Conservation (phyloP, 345 rosid genomes). For the Lepidium didymum region DNA sequence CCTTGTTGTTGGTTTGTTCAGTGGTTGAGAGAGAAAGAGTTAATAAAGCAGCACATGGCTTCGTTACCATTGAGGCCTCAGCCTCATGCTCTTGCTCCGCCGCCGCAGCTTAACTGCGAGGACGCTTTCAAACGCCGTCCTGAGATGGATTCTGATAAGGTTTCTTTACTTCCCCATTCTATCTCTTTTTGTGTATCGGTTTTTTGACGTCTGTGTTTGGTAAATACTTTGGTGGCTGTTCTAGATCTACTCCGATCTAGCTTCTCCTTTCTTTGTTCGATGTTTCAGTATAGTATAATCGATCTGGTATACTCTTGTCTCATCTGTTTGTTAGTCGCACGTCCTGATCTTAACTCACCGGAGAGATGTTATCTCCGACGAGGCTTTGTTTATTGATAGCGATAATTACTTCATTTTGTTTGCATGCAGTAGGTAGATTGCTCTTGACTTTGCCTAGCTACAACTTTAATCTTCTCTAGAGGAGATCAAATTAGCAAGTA, state of each 20-base stretch:
- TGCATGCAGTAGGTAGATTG: slow-evolving; percentile 15
- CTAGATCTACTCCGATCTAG: slow-evolving; percentile 30
- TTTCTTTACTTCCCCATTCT: neutral
- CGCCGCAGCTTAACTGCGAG: slow-evolving; percentile 17
- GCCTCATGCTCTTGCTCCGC: slow-evolving; percentile 29
- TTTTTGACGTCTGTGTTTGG: neutral
- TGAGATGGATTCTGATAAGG: slow-evolving; percentile 46
- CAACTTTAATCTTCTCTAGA: neutral
- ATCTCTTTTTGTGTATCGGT: neutral
- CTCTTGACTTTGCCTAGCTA: neutral
- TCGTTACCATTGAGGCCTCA: slow-evolving; percentile 38
- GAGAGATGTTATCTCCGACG: neutral
- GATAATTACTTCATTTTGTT: neutral
- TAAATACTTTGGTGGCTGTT: slow-evolving; percentile 14
- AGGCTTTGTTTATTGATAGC: neutral
- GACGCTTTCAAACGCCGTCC: slow-evolving; percentile 36
- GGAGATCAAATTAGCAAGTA: neutral
- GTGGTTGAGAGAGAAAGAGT: slow-evolving; percentile 12
- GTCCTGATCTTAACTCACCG: slow-evolving; percentile 1
- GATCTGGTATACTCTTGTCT: slow-evolving; percentile 13
- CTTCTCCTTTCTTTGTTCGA: neutral
- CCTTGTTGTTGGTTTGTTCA: neutral
- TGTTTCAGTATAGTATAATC: neutral
- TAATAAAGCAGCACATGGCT: slow-evolving; percentile 40
- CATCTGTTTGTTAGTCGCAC: neutral